Conservation (phyloP, 176 grass and related monocot genomes). For the Elymus sibiricus region DNA sequence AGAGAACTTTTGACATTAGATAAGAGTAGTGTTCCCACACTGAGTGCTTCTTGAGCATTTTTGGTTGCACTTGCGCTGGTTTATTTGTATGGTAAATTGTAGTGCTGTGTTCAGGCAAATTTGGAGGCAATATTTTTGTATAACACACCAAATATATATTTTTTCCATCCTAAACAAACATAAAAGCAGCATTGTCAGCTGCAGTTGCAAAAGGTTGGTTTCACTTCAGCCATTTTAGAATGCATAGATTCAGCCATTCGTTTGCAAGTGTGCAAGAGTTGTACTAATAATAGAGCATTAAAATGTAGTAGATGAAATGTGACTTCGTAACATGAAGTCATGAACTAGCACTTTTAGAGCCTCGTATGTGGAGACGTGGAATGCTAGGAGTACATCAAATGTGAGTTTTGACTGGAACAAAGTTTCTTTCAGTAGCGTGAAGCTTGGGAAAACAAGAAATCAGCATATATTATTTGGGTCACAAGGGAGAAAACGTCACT, state of each 20-base stretch:
- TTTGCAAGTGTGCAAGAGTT: background rate
- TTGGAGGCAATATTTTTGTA: background rate
- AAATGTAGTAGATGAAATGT: background rate
- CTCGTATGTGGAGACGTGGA: background rate
- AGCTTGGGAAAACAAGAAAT: slow-evolving; percentile 1
- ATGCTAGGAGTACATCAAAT: background rate
- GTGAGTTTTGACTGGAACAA: background rate
- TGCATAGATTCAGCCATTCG: background rate
- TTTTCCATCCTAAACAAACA: background rate
- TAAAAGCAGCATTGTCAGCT: background rate
- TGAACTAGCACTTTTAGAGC: background rate
- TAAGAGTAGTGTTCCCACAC: background rate
- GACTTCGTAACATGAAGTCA: background rate
- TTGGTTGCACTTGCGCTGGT: background rate
- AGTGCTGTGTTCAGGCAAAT: background rate
- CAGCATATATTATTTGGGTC: background rate
- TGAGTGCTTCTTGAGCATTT: slow-evolving; percentile 5
- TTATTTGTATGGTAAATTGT: background rate
- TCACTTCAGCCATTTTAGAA: background rate
- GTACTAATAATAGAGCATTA: background rate
- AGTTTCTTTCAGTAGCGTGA: background rate
- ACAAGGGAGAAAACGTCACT: background rate
- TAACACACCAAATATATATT: background rate
- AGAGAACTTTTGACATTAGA: background rate
- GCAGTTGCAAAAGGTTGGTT: background rate